phyloP scores from a whole-genome alignment of 1,139 yeast genomes.

The Debaryomyces sp. region DNA sequence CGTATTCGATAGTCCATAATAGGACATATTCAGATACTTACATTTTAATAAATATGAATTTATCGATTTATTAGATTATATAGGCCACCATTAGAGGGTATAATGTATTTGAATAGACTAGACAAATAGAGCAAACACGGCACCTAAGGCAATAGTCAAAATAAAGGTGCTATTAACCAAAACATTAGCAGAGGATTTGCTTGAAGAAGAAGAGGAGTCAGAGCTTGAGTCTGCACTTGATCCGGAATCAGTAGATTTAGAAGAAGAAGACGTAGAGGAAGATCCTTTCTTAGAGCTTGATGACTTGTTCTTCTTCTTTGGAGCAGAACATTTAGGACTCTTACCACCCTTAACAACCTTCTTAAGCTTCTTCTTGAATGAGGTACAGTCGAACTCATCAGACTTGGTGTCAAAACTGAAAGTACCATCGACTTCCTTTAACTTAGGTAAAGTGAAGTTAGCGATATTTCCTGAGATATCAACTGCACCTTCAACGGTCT shows the following conservation, averaged over 20 bases:
- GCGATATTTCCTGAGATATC: constrained; percentile 41
- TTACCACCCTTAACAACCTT: constrained; percentile 45
- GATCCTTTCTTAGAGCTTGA: constrained; percentile 21
- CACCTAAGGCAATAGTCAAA: constrained; percentile 8
- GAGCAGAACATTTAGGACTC: constrained; percentile 47
- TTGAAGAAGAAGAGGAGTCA: constrained; percentile 10
- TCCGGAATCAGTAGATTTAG: constrained; percentile 10
- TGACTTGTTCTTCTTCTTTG: constrained; percentile 21
- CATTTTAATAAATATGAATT: not conserved
- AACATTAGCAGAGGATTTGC: constrained; percentile 9
- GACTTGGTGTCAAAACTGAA: constrained; percentile 40
- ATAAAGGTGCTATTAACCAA: constrained; percentile 5
- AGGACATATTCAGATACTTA: not conserved
- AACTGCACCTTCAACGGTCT: constrained; percentile 46
- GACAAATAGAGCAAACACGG: constrained; percentile 9
- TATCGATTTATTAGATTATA: not conserved
- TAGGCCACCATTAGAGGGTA: not conserved
- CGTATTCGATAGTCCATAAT: not conserved
- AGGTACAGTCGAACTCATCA: constrained; percentile 42
- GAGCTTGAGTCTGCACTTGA: constrained; percentile 13
- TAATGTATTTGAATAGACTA: not conserved
- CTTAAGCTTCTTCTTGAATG: constrained; percentile 35
- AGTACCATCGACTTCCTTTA: constrained; percentile 48
- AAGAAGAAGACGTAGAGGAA: constrained; percentile 10
- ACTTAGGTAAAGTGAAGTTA: constrained; percentile 42